phyloP scores from a whole-genome alignment of 176 grass and related monocot genomes.

The Puya raimondii region DNA sequence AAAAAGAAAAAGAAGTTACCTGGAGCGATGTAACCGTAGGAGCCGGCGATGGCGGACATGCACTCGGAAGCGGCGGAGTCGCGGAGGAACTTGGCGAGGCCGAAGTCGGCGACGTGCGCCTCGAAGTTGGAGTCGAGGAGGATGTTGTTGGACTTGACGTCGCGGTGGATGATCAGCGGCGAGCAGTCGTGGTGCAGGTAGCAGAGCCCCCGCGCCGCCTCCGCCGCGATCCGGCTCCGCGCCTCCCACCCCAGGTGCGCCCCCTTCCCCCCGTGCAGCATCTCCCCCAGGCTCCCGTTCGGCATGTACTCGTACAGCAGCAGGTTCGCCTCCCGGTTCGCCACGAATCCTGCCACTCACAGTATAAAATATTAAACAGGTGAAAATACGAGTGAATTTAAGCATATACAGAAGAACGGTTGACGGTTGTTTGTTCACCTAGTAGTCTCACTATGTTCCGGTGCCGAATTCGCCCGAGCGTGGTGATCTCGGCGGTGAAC shows the following conservation, averaged over 20 bases:
- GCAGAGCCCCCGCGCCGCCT: slow-evolving; percentile 73
- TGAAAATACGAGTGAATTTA: too few species aligned
- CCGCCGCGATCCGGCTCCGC: slow-evolving; percentile 41
- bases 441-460: slow-evolving; percentile 81
- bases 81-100: slow-evolving; percentile 82
- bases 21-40: slow-evolving; percentile 93
- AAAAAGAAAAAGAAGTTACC: too few species aligned
- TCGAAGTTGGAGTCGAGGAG: slow-evolving; percentile 73
- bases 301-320: slow-evolving; percentile 94
- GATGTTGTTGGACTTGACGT: slow-evolving; percentile 96
- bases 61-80: slow-evolving; percentile 48
- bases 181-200: slow-evolving; percentile 94
- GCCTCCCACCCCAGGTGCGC: slow-evolving; percentile 59
- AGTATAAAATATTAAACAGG: too few species aligned
- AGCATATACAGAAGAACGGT: too few species aligned
- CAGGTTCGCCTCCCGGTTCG: slow-evolving; percentile 80
- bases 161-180: slow-evolving; percentile 64
- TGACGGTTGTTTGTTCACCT: too few species aligned
- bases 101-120: slow-evolving; percentile 92
- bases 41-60: slow-evolving; percentile 80
- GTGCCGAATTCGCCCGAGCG: slow-evolving; percentile 76
- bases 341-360: slow-evolving; percentile 25
- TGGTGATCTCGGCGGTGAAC: slow-evolving; percentile 75
- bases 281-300: slow-evolving; percentile 70
- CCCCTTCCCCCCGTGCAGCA: slow-evolving; percentile 72